Base-by-base conservation (phyloP, 768 basidiomycete genomes). In the Trametes gibbosa region DNA sequence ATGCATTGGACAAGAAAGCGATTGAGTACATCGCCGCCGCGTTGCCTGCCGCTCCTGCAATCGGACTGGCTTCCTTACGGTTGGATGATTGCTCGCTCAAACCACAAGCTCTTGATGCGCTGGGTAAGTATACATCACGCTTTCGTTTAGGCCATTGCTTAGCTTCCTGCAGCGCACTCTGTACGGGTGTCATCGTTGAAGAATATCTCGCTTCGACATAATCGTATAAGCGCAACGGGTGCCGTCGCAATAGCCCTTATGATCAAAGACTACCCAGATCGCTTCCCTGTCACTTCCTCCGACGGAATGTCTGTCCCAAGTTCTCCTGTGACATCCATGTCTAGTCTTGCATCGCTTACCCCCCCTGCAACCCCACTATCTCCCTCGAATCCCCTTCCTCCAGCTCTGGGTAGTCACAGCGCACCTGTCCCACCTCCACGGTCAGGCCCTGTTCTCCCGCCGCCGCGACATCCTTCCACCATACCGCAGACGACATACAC, bases 181-280 rank as follows among this genome's bases (percentile, higher is more conserved):
- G 84, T 98, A 17, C 89, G 96, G 5, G 85, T 83, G 0, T 94
- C 93, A 0, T 86, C 87, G 0, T 74, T 99, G 57, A 84, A 85
- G 58, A 93, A 99, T 68, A 86, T 99, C 49, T 96, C 94, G 5
- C 75, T 99, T 23, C 84, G 96, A 16, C 83, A 92, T 46, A 98
- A 99, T 73, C 84, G 84, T 42, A 97, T 98, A 66, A 84, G 80
- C 34, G 81, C 86, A 0, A 82, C 89, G 0, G 94, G 95, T 34
- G 94, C 90, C 8, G 93, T 98, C 5, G 90, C 94, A 0, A 79
- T 98, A 13, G 95, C 96, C 0, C 81, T 97, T 51, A 95, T 99
- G 92, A 95, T 98, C 62, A 84, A 91, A 51, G 96, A 99, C 72
- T 98, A 98, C 69, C 92, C 93, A 3, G 93, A 97, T 63, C 79